Evolutionary conservation across 495 filamentous ascomycete genomes (phyloP), one percentile per base, ranked within the genome.

Genomic region (Astrothelium subdiscretum): DNA sequence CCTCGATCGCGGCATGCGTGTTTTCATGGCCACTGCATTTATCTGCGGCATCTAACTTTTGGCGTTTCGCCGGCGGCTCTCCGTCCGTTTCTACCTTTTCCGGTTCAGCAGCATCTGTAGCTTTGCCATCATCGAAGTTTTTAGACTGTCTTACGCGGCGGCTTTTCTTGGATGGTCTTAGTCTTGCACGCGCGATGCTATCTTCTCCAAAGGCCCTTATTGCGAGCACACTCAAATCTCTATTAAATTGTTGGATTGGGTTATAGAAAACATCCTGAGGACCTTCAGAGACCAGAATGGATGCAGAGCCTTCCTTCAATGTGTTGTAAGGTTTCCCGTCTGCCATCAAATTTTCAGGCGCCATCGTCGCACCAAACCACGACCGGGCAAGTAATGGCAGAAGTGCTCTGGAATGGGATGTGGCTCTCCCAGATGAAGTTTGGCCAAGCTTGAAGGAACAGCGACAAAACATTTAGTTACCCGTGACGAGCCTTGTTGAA

Each of bases 221-320:
- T 20, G 91, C 89, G 24, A 97, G 80, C 32, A 97, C 88, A 69
- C 89, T 96, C 66, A 98, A 76, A 74, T 98, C 94, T 11, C 94
- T 84, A 76, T 98, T 98, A 78, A 96, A 98, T 73, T 97, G 95
- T 70, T 97, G 95, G 44, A 98, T 95, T 0, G 94, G 92, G 66
- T 98, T 98, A 77, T 98, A 98, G 72, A 98, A 98, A 29, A 98
- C 95, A 31, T 85, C 82, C 71, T 96, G 90, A 26, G 40, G 68
- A 66, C 48, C 48, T 27, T 54, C 48, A 15, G 24, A 15, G 8
- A 54, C 48, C 20, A 54, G 24, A 10, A 54, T 54, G 6, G 48
- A 27, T 27, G 48, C 48, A 54, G 48, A 54, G 24, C 48, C 48
- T 54, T 54, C 48, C 48, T 54, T 54, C 8, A 54, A 8, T 5